Percentiles rank a stretch among this genome's conserved stretches.
Evolutionary conservation across 2,329 filamentous ascomycete genomes (phyloP).

Genomic region (Alternaria brassicae): DNA sequence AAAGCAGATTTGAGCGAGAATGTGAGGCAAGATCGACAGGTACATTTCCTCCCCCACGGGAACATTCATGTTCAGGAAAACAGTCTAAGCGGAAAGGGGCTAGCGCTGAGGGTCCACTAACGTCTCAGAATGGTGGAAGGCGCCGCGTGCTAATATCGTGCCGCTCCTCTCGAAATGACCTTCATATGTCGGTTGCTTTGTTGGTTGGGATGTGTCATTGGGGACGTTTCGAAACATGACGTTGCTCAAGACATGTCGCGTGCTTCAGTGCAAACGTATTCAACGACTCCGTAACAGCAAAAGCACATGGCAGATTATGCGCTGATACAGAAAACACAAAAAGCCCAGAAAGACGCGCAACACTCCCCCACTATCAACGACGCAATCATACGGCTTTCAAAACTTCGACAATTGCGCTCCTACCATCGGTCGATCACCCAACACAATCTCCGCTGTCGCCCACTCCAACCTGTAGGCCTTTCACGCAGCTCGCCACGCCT

Average conservation of each 20-base stretch:
- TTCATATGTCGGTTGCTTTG: constrained; percentile 9
- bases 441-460: constrained; percentile 17
- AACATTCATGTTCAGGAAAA: constrained; percentile 9
- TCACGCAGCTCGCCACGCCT: background rate
- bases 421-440: constrained; percentile 8
- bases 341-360: background rate
- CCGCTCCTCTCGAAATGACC: constrained; percentile 13
- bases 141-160: constrained; percentile 5
- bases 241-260: background rate
- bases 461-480: constrained; percentile 2
- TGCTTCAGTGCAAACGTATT: background rate
- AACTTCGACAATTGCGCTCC: constrained; percentile 7
- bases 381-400: background rate
- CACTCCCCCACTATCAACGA: constrained; percentile 4
- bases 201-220: constrained; percentile 1
- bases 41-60: constrained; percentile 2
- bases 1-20: constrained; percentile 5
- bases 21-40: constrained; percentile 15
- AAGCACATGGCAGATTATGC: background rate
- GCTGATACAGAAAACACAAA: background rate
- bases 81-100: background rate
- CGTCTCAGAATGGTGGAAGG: constrained; percentile 10
- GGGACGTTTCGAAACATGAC: constrained; percentile 8
- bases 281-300: background rate
- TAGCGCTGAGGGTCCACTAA: constrained; percentile 1